Conservation (phyloP, 352 stramenopile genomes). For the Globisporangium yorkense region DNA sequence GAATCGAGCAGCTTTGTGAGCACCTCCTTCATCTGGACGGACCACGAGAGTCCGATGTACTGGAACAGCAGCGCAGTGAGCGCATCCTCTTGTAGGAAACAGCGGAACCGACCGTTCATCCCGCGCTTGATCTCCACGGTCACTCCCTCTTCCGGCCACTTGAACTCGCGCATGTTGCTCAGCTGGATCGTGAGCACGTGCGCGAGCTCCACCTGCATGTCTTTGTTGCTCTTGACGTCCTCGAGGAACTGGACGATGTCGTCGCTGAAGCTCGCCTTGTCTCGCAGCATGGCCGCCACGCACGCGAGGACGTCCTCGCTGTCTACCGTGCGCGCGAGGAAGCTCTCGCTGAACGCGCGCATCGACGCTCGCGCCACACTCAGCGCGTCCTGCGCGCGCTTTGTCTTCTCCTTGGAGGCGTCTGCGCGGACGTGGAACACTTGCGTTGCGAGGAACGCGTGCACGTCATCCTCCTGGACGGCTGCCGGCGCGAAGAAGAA, state of each 20-base stretch:
- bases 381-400: constrained; percentile 20
- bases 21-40: constrained; percentile 16
- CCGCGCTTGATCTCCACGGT: constrained; percentile 30
- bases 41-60: constrained; percentile 34
- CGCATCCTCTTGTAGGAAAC: constrained; percentile 35
- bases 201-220: constrained; percentile 32
- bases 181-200: constrained; percentile 46
- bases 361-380: constrained; percentile 12
- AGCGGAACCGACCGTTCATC: constrained; percentile 42
- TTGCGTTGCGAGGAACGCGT: constrained; percentile 24
- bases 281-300: constrained; percentile 23
- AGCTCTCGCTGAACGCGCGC: constrained; percentile 18
- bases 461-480: constrained; percentile 27
- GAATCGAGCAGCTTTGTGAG: constrained; percentile 22
- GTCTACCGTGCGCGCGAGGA: constrained; percentile 17
- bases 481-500: constrained; percentile 33
- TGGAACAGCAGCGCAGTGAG: constrained; percentile 41
- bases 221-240: constrained; percentile 23
- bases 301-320: constrained; percentile 20
- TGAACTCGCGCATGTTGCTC: constrained; percentile 34
- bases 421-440: constrained; percentile 25
- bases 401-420: constrained; percentile 19
- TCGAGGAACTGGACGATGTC: constrained; percentile 30
- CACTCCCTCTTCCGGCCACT: constrained; percentile 27
- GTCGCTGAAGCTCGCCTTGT: constrained; percentile 24